Base-by-base conservation (phyloP, 1,284 basidiomycete genomes). In the Psilocybe mexicana region DNA sequence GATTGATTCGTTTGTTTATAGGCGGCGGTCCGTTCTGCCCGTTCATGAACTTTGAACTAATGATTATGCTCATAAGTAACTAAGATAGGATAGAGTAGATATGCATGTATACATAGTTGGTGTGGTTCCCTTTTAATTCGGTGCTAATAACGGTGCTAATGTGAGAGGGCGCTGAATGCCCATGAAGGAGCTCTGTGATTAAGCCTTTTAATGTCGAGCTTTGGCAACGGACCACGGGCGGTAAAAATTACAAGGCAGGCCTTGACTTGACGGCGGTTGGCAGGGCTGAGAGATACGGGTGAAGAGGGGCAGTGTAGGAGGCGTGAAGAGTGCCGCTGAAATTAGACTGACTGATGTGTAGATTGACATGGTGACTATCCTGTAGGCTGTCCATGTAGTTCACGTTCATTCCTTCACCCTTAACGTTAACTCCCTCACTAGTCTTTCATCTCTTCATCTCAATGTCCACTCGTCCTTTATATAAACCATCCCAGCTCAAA, bases 401-500 rank as follows among this genome's bases (percentile, higher is more conserved):
- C 4, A 47, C 54, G 57, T 54, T 23, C 51, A 52, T 58, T 30
- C 56, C 43, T 42, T 43, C 54, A 33, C 26, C 14, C 45, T 47
- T 30, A 28, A 7, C 26, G 43, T 26, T 14, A 18, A 18, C 30
- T 33, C 44, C 11, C 14, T 30, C 14, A 35, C 48, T 50, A 44
- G 40, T 36, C 40, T 6, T 56, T 33, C 50, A 33, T 57, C 55
- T 51, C 43, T 52, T 48, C 51, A 52, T 48, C 45, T 47, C 60
- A 60, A 65, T 65, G 63, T 30, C 2, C 50, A 56, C 51, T 18
- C 55, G 52, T 49, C 54, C 57, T 40, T 40, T 52, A 43, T 64
- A 63, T 65, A 67, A 64, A 63, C 46, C 63, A 53, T 54, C 26
- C 38, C 57, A 54, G 47, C 43, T 43, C 35, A 30, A 28, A 18